Conservation (phyloP, 2,329 filamentous ascomycete genomes). For the Diplocarpon mali region DNA sequence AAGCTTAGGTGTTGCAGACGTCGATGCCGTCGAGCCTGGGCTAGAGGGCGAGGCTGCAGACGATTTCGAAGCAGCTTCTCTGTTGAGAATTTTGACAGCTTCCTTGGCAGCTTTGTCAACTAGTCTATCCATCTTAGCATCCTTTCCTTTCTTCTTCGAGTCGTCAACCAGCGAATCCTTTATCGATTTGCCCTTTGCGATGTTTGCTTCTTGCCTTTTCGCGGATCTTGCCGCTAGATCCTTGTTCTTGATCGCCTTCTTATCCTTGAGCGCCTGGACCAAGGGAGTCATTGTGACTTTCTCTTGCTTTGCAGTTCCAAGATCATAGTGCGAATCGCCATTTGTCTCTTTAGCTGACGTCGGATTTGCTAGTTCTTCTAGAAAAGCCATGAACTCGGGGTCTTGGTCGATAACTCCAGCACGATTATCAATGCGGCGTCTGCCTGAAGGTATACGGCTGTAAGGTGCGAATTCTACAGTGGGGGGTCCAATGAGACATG, state of each 20-base stretch:
- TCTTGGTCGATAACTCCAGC: slow-evolving; percentile 96
- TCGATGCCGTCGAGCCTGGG: background rate
- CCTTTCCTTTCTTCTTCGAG: slow-evolving; percentile 45
- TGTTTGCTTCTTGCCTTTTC: slow-evolving; percentile 38
- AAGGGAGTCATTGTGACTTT: slow-evolving; percentile 77
- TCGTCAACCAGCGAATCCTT: slow-evolving; percentile 43
- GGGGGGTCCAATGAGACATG: slow-evolving; percentile 67
- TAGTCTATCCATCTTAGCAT: slow-evolving; percentile 48
- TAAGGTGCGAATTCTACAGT: slow-evolving; percentile 73
- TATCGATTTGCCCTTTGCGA: slow-evolving; percentile 38
- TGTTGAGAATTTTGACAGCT: slow-evolving; percentile 51
- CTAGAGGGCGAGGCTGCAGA: slow-evolving; percentile 12
- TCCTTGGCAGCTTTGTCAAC: slow-evolving; percentile 52
- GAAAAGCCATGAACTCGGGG: slow-evolving; percentile 86
- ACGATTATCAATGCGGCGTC: slow-evolving; percentile 67
- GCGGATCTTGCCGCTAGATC: slow-evolving; percentile 43
- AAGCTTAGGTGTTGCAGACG: slow-evolving; percentile 34
- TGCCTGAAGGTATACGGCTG: slow-evolving; percentile 67
- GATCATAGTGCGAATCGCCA: slow-evolving; percentile 30
- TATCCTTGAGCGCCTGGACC: slow-evolving; percentile 82
- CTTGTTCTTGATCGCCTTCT: slow-evolving; percentile 67
- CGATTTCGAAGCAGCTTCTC: slow-evolving; percentile 42
- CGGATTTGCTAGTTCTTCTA: slow-evolving; percentile 74
- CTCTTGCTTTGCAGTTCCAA: slow-evolving; percentile 26
- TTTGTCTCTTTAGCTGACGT: slow-evolving; percentile 37